phyloP scores from a whole-genome alignment of 495 filamentous ascomycete species.

The Rhypophila decipiens region DNA sequence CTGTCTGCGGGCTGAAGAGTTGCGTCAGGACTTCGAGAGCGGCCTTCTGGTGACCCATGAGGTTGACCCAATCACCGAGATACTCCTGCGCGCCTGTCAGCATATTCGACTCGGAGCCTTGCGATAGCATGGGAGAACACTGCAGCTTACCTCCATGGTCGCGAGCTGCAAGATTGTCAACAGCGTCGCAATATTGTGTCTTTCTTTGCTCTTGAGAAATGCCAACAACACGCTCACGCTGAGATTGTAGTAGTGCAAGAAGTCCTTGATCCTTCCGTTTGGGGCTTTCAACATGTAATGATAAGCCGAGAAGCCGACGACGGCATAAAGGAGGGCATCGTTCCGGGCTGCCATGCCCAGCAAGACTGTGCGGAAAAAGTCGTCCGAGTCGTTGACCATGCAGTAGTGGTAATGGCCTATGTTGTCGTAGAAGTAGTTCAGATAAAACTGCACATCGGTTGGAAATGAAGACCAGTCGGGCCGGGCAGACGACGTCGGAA shows the following conservation, averaged over 20 bases:
- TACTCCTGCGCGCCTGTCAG: conserved; percentile 62
- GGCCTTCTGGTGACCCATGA: conserved; percentile 87
- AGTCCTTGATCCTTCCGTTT: conserved; percentile 67
- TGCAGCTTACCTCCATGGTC: conserved; percentile 71
- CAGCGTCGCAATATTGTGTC: conserved; percentile 67
- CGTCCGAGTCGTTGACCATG: conserved; percentile 56
- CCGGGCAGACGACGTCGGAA: conserved; percentile 13
- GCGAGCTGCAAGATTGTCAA: conserved; percentile 88
- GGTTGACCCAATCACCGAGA: conserved; percentile 87
- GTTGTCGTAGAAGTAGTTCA: conserved; percentile 68
- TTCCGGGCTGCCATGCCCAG: conserved; percentile 66
- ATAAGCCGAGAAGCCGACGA: conserved; percentile 89
- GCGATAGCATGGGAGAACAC: too few species aligned
- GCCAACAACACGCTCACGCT: conserved; percentile 70
- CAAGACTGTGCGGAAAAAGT: conserved; percentile 67
- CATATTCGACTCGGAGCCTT: too few species aligned
- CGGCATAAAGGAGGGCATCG: conserved; percentile 79
- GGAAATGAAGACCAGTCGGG: conserved; percentile 48
- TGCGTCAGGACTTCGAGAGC: conserved; percentile 74
- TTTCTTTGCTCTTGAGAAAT: conserved; percentile 62
- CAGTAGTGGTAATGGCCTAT: conserved; percentile 78
- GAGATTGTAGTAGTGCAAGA: conserved; percentile 84
- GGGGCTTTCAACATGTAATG: conserved; percentile 65
- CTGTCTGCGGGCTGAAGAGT: conserved; percentile 70
- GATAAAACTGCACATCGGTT: conserved; percentile 67